Percentiles rank a stretch among this genome's conserved stretches.
phyloP scores from a whole-genome alignment of 352 stramenopile species.

The Phytophthora tubulina region DNA sequence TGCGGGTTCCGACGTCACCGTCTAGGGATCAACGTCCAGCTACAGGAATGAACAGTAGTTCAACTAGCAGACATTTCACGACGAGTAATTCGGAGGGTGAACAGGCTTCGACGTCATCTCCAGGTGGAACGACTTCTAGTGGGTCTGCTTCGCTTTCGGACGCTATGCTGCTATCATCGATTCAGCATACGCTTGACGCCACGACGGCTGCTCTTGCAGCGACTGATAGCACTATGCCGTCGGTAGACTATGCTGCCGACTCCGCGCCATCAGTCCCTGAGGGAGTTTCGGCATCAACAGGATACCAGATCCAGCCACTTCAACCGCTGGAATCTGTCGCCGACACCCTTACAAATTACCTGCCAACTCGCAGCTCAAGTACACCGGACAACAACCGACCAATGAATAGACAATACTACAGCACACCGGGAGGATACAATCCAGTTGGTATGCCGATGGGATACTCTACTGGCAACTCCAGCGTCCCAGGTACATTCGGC shows the following conservation, averaged over 20 bases:
- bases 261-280: slow-evolving; percentile 4
- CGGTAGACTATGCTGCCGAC: slow-evolving; percentile 20
- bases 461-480: background rate
- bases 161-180: slow-evolving; percentile 61
- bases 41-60: background rate
- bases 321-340: slow-evolving; percentile 41
- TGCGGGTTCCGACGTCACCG: slow-evolving; percentile 22
- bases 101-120: background rate
- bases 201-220: slow-evolving; percentile 19
- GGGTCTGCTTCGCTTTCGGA: slow-evolving; percentile 39
- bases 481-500: slow-evolving; percentile 15
- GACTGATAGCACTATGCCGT: slow-evolving; percentile 20
- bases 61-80: slow-evolving; percentile 15
- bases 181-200: slow-evolving; percentile 48
- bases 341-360: slow-evolving; percentile 51
- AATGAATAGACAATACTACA: slow-evolving; percentile 34
- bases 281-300: background rate
- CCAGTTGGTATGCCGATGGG: slow-evolving; percentile 14
- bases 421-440: slow-evolving; percentile 28
- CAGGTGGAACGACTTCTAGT: background rate
- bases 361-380: slow-evolving; percentile 31
- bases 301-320: slow-evolving; percentile 44
- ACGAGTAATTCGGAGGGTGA: slow-evolving; percentile 13
- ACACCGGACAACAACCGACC: slow-evolving; percentile 8
- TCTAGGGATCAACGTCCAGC: slow-evolving; percentile 12